Base-by-base conservation (phyloP, 345 rosid genomes). In the Euclidium syriacum region DNA sequence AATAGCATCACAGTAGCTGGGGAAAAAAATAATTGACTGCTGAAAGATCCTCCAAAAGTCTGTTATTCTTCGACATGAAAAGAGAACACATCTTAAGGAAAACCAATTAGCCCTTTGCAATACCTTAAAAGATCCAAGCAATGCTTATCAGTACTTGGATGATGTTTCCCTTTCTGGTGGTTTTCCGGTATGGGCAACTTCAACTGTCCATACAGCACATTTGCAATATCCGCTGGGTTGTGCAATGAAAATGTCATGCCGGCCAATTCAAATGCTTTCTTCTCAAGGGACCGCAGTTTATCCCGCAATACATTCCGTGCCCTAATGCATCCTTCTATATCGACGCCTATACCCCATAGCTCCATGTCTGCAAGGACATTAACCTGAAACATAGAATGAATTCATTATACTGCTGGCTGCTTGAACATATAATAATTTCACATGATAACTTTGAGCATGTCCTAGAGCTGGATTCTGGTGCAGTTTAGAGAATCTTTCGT, bases 321-420 rank as follows among this genome's bases (percentile, higher is more conserved):
- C 69, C 39, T 68, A 59, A 83, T 81, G 78, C 98, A 89, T 54
- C 85, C 89, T 75, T 87, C 95, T 82, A 87, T 80, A 79, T 89
- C 89, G 64, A 92, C 85, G 58, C 98, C 97, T 36, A 89, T 82
- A 38, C 98, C 98, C 86, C 91, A 83, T 26, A 82, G 80, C 75
- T 92, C 98, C 98, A 92, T 89, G 62, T 89, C 95, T 29, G 98
- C 97, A 35, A 92, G 86, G 76, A 89, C 85, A 69, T 78, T 81
- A 41, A 92, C 95, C 98, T 91, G 74, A 46, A 60, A 69, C 47
- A 57, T 36, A 73, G 27, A 62, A 43, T 33, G 30, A 35, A 52
- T 27, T 42, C 29, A 55, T 56, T 52, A 66, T 63, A 30, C 50
- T 51, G 39, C 49, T 51, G 41, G 33, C 58, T 44, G 29, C 22